phyloP scores from a whole-genome alignment of 495 filamentous ascomycete species.

The Penicillium samsonianum region DNA sequence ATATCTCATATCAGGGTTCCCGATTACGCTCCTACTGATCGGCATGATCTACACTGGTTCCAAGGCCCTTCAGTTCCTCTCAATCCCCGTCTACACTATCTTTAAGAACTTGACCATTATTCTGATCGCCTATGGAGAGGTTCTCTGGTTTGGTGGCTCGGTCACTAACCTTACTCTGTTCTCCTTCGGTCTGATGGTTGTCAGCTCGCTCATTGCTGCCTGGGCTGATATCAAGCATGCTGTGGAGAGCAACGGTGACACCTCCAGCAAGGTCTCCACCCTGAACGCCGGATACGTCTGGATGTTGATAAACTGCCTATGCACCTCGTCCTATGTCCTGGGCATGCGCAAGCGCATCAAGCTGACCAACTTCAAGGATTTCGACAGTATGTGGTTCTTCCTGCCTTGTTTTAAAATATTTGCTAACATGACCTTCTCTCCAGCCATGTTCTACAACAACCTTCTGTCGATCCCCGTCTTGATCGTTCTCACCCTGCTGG shows the following conservation, averaged over 20 bases:
- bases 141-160: slow-evolving; percentile 97
- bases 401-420: neutral
- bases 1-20: slow-evolving; percentile 71
- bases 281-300: slow-evolving; percentile 95
- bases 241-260: slow-evolving; percentile 59
- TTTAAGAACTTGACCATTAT: slow-evolving; percentile 99
- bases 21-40: slow-evolving; percentile 92
- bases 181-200: slow-evolving; percentile 96
- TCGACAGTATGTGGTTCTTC: slow-evolving; percentile 76
- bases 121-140: slow-evolving; percentile 96
- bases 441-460: slow-evolving; percentile 99
- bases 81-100: slow-evolving; percentile 98
- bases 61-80: slow-evolving; percentile 95
- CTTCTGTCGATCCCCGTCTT: slow-evolving; percentile 94
- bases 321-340: slow-evolving; percentile 85
- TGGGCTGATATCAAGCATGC: slow-evolving; percentile 98
- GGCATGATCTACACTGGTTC: slow-evolving; percentile 99
- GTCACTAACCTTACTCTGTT: slow-evolving; percentile 86
- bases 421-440: slow-evolving; percentile 31
- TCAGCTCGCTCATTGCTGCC: slow-evolving; percentile 91
- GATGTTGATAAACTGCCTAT: slow-evolving; percentile 98
- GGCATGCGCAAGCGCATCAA: slow-evolving; percentile 98
- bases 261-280: slow-evolving; percentile 76
- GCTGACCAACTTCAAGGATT: slow-evolving; percentile 99
- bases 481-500: slow-evolving; percentile 73